phyloP scores from a whole-genome alignment of 2,329 filamentous ascomycete genomes.

The Cladosporium sp. region DNA sequence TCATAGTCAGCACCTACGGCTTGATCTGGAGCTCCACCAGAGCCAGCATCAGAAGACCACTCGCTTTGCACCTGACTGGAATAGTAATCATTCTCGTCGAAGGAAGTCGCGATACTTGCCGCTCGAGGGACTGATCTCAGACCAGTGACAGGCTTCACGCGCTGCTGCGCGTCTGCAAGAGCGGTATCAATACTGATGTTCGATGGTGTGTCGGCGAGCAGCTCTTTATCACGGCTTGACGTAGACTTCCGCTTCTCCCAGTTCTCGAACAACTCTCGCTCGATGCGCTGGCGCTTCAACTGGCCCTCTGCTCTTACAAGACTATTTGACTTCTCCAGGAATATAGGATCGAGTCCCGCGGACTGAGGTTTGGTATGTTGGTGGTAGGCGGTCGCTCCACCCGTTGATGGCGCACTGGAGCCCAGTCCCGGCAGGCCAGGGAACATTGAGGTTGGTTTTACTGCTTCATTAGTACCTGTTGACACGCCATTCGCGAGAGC shows the following conservation, averaged over 20 bases:
- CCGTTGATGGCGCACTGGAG: constrained; percentile 8
- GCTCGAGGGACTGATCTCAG: constrained; percentile 60
- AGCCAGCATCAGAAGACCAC: constrained; percentile 61
- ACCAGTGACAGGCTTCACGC: constrained; percentile 70
- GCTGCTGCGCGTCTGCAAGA: constrained; percentile 63
- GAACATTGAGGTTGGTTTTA: constrained; percentile 15
- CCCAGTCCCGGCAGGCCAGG: constrained; percentile 32
- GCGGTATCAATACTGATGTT: constrained; percentile 47
- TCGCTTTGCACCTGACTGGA: constrained; percentile 80
- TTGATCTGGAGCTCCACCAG: constrained; percentile 39
- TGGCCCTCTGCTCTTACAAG: constrained; percentile 79
- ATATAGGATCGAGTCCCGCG: constrained; percentile 73
- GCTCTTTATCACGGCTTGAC: constrained; percentile 52
- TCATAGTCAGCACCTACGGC: constrained; percentile 43
- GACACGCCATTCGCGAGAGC: constrained; percentile 1
- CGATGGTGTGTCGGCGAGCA: constrained; percentile 49
- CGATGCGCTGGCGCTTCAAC: constrained; percentile 77
- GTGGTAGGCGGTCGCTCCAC: constrained; percentile 15
- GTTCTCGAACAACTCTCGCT: constrained; percentile 75
- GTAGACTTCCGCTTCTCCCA: constrained; percentile 63
- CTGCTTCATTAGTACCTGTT: constrained; percentile 15
- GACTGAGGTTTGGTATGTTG: constrained; percentile 26
- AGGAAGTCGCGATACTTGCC: constrained; percentile 64
- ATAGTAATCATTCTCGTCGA: constrained; percentile 94
- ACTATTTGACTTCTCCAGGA: constrained; percentile 83